Evolutionary conservation across 768 basidiomycete genomes (phyloP).

Genomic region (Termitomyces sp.): DNA sequence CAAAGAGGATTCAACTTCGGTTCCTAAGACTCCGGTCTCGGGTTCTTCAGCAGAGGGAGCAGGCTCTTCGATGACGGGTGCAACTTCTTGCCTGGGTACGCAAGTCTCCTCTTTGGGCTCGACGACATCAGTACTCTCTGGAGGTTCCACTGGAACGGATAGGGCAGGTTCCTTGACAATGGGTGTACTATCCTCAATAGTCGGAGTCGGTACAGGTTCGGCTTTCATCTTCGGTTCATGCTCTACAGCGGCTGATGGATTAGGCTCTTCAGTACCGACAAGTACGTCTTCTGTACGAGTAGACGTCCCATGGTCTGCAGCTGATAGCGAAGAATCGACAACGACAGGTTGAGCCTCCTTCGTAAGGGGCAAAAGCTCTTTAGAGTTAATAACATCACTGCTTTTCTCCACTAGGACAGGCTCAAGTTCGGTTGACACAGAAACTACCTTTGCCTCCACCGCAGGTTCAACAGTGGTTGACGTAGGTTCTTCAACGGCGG

Average conservation of each 20-base stretch:
- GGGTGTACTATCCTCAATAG: not conserved
- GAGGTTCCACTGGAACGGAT: not conserved
- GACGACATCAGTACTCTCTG: not conserved
- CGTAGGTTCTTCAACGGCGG: not conserved
- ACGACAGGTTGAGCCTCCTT: no score
- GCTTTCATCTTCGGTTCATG: not conserved
- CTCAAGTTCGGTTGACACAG: no score
- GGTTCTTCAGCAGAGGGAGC: not conserved
- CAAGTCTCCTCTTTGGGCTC: not conserved
- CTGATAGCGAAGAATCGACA: no score
- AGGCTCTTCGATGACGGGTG: not conserved
- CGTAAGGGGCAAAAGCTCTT: no score
- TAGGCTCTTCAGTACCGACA: not conserved
- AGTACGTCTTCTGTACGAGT: not conserved
- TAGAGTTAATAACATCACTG: no score
- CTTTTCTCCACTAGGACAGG: no score
- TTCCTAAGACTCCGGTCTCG: not conserved
- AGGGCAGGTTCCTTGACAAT: not conserved
- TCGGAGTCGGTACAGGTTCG: not conserved
- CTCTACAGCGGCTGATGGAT: not conserved
- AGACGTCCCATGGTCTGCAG: not conserved
- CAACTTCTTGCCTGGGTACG: not conserved
- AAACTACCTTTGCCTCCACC: not conserved
- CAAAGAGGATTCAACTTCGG: not conserved
- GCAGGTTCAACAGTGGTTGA: not conserved